Evolutionary conservation across 768 basidiomycete genomes (phyloP), one percentile per base, ranked within the genome.

Genomic region (Leucogyrophana mollusca): DNA sequence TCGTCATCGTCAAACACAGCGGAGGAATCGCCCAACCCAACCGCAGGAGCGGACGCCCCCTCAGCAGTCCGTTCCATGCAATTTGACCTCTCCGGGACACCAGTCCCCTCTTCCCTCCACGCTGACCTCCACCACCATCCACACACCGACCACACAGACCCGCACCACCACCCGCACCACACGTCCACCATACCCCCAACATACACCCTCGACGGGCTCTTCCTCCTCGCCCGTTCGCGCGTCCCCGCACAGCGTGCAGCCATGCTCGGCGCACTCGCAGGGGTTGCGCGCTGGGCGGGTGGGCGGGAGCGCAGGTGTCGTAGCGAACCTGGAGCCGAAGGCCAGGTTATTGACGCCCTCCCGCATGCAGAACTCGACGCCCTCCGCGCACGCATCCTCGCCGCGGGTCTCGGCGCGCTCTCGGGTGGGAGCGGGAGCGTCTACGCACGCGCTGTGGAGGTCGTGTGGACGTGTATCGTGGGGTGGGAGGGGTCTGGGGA

Each of bases 151-250:
- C 27, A 6, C 27, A 30, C 27, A 30, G 27, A 30, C 13, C 27
- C 27, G 13, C 27, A 30, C 13, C 27, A 30, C 13, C 27, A 30
- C 13, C 27, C 27, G 7, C 94, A 96, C 59, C 94, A 95, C 59
- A 85, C 92, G 0, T 83, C 90, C 45, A 73, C 74, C 4, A 67
- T 72, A 24, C 80, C 76, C 46, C 94, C 94, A 0, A 94, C 93
- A 0, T 96, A 96, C 65, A 94, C 90, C 0, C 69, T 95, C 2
- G 84, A 90, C 35, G 94, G 95, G 49, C 73, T 95, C 3, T 84
- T 94, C 36, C 68, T 88, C 33, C 74, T 94, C 8, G 80, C 83
- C 3, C 72, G 90, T 32, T 93, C 90, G 1, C 91, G 84, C 2
- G 86, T 94, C 0, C 82, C 84, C 10, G 85, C 87, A 4, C 94